Percentiles rank a stretch among this genome's conserved stretches.
Conservation (phyloP, 1,139 yeast species). For the Hyphopichia wangnamkhiaoensis region DNA sequence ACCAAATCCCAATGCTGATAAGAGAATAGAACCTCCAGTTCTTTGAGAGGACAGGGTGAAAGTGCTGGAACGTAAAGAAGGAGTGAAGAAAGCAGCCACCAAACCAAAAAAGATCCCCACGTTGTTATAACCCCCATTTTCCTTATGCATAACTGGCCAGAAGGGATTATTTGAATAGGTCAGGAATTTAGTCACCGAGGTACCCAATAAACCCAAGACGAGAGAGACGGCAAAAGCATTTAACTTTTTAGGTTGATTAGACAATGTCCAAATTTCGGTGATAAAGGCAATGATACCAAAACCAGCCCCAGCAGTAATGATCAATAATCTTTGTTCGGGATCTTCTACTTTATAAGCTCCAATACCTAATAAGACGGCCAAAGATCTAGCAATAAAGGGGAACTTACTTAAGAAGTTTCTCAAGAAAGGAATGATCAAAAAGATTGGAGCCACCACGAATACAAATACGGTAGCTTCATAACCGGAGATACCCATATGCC, state of each 20-base stretch:
- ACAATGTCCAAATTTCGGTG: conserved; percentile 49
- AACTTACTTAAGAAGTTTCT: conserved; percentile 34
- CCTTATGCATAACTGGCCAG: conserved; percentile 91
- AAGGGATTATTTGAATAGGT: conserved; percentile 87
- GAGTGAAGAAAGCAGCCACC: conserved; percentile 59
- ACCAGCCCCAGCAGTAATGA: conserved; percentile 66
- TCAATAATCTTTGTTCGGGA: conserved; percentile 69
- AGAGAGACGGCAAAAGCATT: conserved; percentile 62
- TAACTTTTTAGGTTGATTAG: conserved; percentile 43
- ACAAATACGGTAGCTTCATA: conserved; percentile 71
- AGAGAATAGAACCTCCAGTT: conserved; percentile 41
- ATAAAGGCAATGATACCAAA: conserved; percentile 66
- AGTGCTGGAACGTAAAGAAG: conserved; percentile 19
- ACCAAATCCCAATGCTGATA: conserved; percentile 74
- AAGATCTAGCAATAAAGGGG: conserved; percentile 52
- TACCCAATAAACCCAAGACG: conserved; percentile 67
- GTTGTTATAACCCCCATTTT: conserved; percentile 83
- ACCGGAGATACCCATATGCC: conserved; percentile 98
- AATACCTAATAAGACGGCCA: conserved; percentile 68
- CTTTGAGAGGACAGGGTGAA: conserved; percentile 12
- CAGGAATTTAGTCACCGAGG: conserved; percentile 74
- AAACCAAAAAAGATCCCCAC: conserved; percentile 70
- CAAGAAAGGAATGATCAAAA: conserved; percentile 57
- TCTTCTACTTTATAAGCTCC: conserved; percentile 69
- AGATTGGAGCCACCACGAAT: conserved; percentile 56